A percentile compares a stretch with the other conserved stretches of the same genome.
These are phyloP conservation scores for Microstroma glucosiphilum DNA, from an alignment of 1,284 basidiomycete genomes.

Conservation along the genomic window DNA sequence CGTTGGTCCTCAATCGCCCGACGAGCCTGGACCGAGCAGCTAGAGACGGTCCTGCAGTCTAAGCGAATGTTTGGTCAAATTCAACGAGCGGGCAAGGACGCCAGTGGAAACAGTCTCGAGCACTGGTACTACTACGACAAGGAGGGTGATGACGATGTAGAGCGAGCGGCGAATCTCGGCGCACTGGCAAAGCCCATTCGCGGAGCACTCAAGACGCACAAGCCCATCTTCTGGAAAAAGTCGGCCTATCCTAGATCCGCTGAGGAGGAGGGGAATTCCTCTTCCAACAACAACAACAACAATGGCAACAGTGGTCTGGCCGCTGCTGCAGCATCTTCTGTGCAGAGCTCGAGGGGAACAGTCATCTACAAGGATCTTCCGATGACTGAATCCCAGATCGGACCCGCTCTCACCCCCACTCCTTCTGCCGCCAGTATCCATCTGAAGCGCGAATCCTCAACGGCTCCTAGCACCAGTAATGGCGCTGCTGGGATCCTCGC, in stretches of 20 bases:
- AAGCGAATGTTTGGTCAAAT: constrained; percentile 46
- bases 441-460: not conserved
- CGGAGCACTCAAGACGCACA: constrained; percentile 46
- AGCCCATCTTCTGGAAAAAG: constrained; percentile 49
- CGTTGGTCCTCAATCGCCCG: constrained; percentile 27
- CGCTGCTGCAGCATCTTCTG: constrained; percentile 7
- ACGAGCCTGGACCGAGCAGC: constrained; percentile 41
- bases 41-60: constrained; percentile 37
- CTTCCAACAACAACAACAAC: not conserved
- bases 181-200: constrained; percentile 48
- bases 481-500: no score
- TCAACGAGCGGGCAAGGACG: constrained; percentile 45
- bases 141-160: constrained; percentile 42
- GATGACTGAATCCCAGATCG: constrained; percentile 2
- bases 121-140: constrained; percentile 50
- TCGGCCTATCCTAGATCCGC: constrained; percentile 31
- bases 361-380: not conserved
- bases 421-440: not conserved
- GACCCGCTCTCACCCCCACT: not conserved
- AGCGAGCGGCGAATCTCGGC: constrained; percentile 43
- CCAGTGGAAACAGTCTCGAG: constrained; percentile 44
- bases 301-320: not conserved
- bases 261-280: constrained; percentile 15
- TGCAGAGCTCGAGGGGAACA: constrained; percentile 5
- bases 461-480: not conserved